These are phyloP conservation scores for Diplodia mutila DNA, from an alignment of 2,329 filamentous ascomycete species.

Conservation along the genomic window DNA sequence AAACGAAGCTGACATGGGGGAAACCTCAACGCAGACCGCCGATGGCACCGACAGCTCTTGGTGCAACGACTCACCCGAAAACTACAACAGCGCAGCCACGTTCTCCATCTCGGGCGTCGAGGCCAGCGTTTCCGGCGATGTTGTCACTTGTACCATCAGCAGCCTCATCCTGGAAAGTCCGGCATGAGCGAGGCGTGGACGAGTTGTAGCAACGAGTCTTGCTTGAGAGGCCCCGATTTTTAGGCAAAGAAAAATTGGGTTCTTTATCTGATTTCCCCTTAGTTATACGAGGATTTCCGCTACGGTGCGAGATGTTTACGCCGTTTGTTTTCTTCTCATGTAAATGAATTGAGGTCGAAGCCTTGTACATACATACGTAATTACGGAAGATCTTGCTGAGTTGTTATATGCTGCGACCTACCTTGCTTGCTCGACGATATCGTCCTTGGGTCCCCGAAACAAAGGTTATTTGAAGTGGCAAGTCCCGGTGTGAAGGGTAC, in stretches of 20 bases:
- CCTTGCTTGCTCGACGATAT: background rate
- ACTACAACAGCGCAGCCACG: constrained; percentile 44
- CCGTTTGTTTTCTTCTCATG: background rate
- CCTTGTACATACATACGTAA: background rate
- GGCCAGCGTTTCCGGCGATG: constrained; percentile 37
- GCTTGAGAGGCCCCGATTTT: background rate
- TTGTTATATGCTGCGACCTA: background rate
- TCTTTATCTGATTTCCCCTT: background rate
- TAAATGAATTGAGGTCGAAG: background rate
- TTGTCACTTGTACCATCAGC: constrained; percentile 30
- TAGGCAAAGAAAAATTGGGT: background rate
- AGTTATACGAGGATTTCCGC: background rate
- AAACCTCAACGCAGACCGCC: constrained; percentile 26
- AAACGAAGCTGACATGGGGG: background rate
- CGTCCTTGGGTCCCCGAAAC: background rate
- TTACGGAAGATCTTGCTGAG: background rate
- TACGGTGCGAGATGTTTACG: background rate
- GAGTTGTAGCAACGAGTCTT: background rate
- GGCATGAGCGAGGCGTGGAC: background rate
- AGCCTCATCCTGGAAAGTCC: constrained; percentile 29
- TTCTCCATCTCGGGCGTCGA: constrained; percentile 43
- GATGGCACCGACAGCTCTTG: constrained; percentile 30
- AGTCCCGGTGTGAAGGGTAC: background rate
- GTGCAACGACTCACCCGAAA: constrained; percentile 40
- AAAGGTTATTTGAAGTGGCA: background rate